A percentile compares a stretch with the other conserved stretches of the same genome.
phyloP scores from a whole-genome alignment of 768 basidiomycete species.

The Glaciozyma martinii region DNA sequence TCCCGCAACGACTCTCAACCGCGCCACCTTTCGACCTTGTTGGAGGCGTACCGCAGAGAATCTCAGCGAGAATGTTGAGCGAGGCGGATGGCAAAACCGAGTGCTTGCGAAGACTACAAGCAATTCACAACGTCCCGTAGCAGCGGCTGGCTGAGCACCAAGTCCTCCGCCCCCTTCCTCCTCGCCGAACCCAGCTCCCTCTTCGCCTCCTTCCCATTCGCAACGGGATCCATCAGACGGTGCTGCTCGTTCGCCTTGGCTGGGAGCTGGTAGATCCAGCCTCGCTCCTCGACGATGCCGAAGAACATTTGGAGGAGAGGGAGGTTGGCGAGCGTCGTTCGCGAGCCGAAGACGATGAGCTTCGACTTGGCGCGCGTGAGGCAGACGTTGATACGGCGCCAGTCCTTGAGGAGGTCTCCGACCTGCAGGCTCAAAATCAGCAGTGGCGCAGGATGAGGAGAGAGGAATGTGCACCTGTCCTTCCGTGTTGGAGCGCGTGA shows the following conservation, averaged over 20 bases:
- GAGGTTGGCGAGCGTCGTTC: constrained; percentile 52
- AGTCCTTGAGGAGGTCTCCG: constrained; percentile 88
- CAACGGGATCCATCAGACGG: neutral
- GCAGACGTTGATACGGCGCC: constrained; percentile 92
- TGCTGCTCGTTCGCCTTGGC: constrained; percentile 46
- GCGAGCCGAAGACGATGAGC: constrained; percentile 80
- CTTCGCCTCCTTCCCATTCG: neutral
- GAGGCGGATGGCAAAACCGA: too few species aligned
- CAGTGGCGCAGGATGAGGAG: neutral
- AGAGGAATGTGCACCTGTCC: constrained; percentile 52
- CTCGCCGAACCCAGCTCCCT: neutral
- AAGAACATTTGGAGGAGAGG: constrained; percentile 64
- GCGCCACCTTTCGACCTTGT: too few species aligned
- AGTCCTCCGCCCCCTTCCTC: constrained; percentile 2
- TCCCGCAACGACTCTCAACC: too few species aligned
- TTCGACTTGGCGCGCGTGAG: constrained; percentile 89
- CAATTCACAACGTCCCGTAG: constrained; percentile 31
- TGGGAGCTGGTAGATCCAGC: constrained; percentile 62
- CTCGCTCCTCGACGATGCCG: constrained; percentile 56
- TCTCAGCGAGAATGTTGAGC: too few species aligned
- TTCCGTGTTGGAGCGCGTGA: constrained; percentile 77
- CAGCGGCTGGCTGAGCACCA: constrained; percentile 24
- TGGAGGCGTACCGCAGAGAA: too few species aligned
- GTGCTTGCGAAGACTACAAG: too few species aligned
- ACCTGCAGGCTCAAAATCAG: constrained; percentile 47